Conservation (phyloP, 306 rosid species). For the Trifolium subterraneum region DNA sequence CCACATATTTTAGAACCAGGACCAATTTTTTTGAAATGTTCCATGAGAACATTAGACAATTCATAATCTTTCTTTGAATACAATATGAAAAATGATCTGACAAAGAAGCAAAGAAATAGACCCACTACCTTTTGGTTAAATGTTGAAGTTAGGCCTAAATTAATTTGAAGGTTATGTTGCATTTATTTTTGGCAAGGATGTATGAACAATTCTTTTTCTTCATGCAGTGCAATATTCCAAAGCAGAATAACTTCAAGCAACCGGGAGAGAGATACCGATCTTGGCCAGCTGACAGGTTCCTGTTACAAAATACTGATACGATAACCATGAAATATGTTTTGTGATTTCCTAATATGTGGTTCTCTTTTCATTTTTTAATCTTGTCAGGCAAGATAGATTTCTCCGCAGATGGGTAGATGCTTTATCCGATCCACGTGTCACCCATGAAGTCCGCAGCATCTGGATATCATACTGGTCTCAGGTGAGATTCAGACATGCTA, state of each 20-base stretch:
- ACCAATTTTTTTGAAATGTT: constrained; percentile 2
- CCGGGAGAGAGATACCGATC: constrained; percentile 95
- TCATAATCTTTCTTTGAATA: constrained; percentile 2
- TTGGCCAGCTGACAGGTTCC: constrained; percentile 81
- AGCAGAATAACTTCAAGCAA: constrained; percentile 92
- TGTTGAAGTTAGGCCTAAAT: constrained; percentile 3
- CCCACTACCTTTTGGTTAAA: background rate
- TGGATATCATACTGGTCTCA: constrained; percentile 92
- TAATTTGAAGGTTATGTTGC: background rate
- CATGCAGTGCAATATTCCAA: constrained; percentile 66
- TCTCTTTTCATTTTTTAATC: constrained; percentile 22
- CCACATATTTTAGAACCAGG: constrained; percentile 7
- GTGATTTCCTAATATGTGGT: constrained; percentile 32
- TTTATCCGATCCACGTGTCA: constrained; percentile 75
- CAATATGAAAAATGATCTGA: background rate
- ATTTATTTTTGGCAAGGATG: constrained; percentile 21
- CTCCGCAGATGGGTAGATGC: constrained; percentile 72
- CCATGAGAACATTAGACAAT: constrained; percentile 11
- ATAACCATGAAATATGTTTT: constrained; percentile 7
- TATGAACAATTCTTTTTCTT: constrained; percentile 27
- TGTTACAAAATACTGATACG: constrained; percentile 15
- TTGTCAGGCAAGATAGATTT: constrained; percentile 86
- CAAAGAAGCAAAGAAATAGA: constrained; percentile 9
- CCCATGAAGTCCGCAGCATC: constrained; percentile 88
- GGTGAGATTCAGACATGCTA: constrained; percentile 52